Percentiles rank a stretch among this genome's conserved stretches.
These are phyloP conservation scores for Tricholoma hemisulphureum DNA, from an alignment of 768 basidiomycete genomes.

Conservation along the genomic window DNA sequence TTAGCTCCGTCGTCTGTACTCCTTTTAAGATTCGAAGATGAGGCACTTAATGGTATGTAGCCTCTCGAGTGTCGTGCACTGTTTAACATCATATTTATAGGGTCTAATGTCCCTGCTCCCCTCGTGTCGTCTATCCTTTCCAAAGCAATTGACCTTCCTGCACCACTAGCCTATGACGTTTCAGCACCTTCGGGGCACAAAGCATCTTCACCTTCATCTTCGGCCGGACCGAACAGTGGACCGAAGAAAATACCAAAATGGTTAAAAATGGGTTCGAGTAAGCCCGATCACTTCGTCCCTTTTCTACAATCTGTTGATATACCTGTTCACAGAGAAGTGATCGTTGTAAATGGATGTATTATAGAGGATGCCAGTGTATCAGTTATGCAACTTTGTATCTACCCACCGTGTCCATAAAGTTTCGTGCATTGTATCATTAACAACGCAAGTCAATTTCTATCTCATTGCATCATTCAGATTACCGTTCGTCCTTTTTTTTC, in stretches of 20 bases:
- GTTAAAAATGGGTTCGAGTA: constrained; percentile 68
- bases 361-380: not conserved
- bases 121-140: constrained; percentile 54
- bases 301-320: not conserved
- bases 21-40: constrained; percentile 72
- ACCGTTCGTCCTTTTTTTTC: not conserved
- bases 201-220: constrained; percentile 6
- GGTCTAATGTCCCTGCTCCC: constrained; percentile 58
- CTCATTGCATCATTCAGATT: too few relatives aligned
- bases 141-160: constrained; percentile 65
- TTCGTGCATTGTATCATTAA: not conserved
- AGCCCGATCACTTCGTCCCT: constrained; percentile 22
- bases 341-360: not conserved
- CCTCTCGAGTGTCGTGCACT: constrained; percentile 2
- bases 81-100: constrained; percentile 34
- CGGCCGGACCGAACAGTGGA: constrained; percentile 6
- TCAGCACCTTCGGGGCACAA: constrained; percentile 5
- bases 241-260: constrained; percentile 76
- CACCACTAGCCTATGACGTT: constrained; percentile 40
- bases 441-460: not conserved
- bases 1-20: constrained; percentile 81
- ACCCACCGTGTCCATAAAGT: not conserved
- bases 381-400: not conserved
- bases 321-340: constrained; percentile 13
- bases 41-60: constrained; percentile 63